Evolutionary conservation across 768 basidiomycete genomes (phyloP).

Genomic region (Tephrocybe sp.): DNA sequence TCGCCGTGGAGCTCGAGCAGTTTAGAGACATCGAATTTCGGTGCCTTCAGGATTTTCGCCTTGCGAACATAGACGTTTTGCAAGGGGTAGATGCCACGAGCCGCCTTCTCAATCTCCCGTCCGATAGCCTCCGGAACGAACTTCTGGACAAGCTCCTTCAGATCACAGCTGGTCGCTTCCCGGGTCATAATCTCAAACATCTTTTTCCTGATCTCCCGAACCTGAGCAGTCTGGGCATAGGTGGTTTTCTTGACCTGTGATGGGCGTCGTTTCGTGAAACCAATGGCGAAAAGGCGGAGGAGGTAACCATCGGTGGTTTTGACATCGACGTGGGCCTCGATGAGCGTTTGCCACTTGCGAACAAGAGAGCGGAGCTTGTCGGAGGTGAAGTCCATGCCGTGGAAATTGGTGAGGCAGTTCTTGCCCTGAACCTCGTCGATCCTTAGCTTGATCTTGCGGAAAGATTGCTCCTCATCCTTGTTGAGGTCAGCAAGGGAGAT

Average conservation of each 20-base stretch:
- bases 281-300: slow-evolving; percentile 97
- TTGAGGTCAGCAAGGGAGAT: slow-evolving; percentile 96
- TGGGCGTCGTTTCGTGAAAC: slow-evolving; percentile 96
- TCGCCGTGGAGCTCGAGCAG: slow-evolving; percentile 96
- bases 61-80: slow-evolving; percentile 99
- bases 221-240: slow-evolving; percentile 93
- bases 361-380: slow-evolving; percentile 99
- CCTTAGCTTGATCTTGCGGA: slow-evolving; percentile 99
- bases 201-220: slow-evolving; percentile 97
- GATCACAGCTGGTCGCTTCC: slow-evolving; percentile 91
- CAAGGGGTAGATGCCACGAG: slow-evolving; percentile 94
- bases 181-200: slow-evolving; percentile 99
- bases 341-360: slow-evolving; percentile 99
- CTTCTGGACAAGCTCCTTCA: slow-evolving; percentile 99
- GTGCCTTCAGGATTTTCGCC: slow-evolving; percentile 98
- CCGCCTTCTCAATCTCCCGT: slow-evolving; percentile 98
- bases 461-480: slow-evolving; percentile 99
- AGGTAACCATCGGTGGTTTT: slow-evolving; percentile 99
- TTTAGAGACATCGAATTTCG: slow-evolving; percentile 95
- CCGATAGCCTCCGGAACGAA: slow-evolving; percentile 99
- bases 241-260: slow-evolving; percentile 99
- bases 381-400: slow-evolving; percentile 99
- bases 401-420: slow-evolving; percentile 99
- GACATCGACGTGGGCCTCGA: slow-evolving; percentile 98
- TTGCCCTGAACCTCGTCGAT: slow-evolving; percentile 97